Evolutionary conservation across 1,284 basidiomycete genomes (phyloP), one percentile per base, ranked within the genome.

Genomic region (Ganoderma leucocontextum): DNA sequence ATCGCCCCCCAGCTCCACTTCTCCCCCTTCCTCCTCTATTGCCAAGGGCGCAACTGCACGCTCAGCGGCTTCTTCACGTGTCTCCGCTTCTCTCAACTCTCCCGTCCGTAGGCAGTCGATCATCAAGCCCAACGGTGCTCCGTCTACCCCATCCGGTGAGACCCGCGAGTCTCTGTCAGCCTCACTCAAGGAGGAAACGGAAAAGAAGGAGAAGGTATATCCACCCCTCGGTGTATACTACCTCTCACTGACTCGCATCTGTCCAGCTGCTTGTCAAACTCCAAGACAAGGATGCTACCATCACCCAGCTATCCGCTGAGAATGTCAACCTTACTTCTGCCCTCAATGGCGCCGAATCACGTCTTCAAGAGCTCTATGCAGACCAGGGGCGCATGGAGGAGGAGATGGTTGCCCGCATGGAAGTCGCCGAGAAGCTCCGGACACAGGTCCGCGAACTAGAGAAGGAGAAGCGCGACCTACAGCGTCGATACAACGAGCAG

Each of bases 401-500:
- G 70, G 93, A 95, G 73, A 82, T 94, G 78, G 87, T 88, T 42
- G 88, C 92, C 47, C 89, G 92, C 63, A 89, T 93, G 71, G 93
- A 95, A 73, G 87, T 95, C 52, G 82, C 87, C 42, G 93, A 95
- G 72, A 94, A 94, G 78, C 83, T 95, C 60, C 83, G 93, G 69
- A 79, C 84, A 41, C 93, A 95, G 79, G 86, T 93, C 55, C 91
- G 91, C 71, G 93, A 95, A 72, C 79, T 94, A 25, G 93, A 95
- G 82, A 93, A 89, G 79, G 93, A 95, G 80, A 94, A 91, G 78
- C 83, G 93, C 68, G 93, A 95, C 72, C 60, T 91, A 42, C 89
- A 91, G 68, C 86, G 92, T 69, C 85, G 93, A 72, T 94, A 95
- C 77, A 93, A 94, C 70, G 93, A 94, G 78, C 93, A 94, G 86